Evolutionary conservation across 208 protist species (phyloP), one percentile per base, ranked within the genome.

Genomic region (Histomonas meleagridis): DNA sequence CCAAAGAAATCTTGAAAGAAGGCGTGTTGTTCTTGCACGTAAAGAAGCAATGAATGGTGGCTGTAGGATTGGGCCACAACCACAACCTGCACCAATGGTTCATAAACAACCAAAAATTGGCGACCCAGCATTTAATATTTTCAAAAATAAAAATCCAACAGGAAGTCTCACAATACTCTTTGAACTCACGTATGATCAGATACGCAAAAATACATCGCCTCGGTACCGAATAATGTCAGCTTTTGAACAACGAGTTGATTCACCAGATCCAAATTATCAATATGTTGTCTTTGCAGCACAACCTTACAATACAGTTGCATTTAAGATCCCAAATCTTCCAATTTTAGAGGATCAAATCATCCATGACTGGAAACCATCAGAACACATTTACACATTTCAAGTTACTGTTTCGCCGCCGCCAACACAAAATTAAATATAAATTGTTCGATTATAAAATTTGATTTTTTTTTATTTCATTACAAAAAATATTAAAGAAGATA

Each of bases 321-420:
- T 91, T 43, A 91, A 91, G 69, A 91, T 91, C 23, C 86, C 86
- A 70, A 91, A 91, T 91, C 40, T 55, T 60, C 18, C 32, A 43
- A 38, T 91, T 49, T 28, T 69, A 10, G 16, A 91, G 49, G 53
- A 91, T 70, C 53, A 46, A 91, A 91, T 65, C n/a, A 91, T 86
- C 26, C 46, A 57, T 35, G 76, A 86, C 38, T 86, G 76, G 76
- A 86, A 86, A 86, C 76, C 40, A 9, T 12, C 7, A 38, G 76
- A 86, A 1, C 40, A 86, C 38, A 32, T 51, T 4, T 86, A 86
- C 46, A 86, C 76, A 0, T 86, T 86, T 4, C 76, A 86, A 55
- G 3, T 86, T 38, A 86, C 76, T 18, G 21, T 86, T 18, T 14
- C 76, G 9, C n/a, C 76, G 3, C 60, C 60, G 16, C 60, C 60